phyloP scores from a whole-genome alignment of 345 rosid genomes.

The Pistacia integerrima region DNA sequence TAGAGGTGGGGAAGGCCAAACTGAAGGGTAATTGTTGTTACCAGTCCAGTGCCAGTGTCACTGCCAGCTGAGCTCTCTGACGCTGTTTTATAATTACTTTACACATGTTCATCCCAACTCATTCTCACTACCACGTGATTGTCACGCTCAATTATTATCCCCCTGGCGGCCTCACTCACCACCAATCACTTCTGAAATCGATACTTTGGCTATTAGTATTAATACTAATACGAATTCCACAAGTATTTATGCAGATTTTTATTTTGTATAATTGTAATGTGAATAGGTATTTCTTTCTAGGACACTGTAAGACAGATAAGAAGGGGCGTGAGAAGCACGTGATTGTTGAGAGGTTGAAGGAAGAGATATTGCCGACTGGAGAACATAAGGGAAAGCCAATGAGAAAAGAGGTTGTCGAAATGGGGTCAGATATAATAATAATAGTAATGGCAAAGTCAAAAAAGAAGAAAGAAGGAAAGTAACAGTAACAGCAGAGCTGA shows the following conservation, averaged over 20 bases:
- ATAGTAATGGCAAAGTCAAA: not conserved
- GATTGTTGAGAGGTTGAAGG: not conserved
- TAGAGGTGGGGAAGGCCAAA: not conserved
- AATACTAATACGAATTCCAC: no score
- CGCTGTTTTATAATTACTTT: not conserved
- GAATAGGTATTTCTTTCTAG: no score
- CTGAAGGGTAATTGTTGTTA: constrained; percentile 8
- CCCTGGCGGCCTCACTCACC: not conserved
- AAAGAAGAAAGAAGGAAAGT: not conserved
- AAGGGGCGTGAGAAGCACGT: not conserved
- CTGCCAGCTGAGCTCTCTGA: constrained; percentile 6
- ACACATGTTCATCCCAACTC: constrained; percentile 17
- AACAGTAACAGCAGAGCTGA: not conserved
- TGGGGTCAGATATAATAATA: not conserved
- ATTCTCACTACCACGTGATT: constrained; percentile 15
- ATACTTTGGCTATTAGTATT: no score
- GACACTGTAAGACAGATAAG: no score
- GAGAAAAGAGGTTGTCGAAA: not conserved
- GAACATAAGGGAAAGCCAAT: not conserved
- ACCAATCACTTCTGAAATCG: no score
- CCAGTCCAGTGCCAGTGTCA: not conserved
- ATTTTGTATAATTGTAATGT: no score
- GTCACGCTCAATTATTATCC: constrained; percentile 9
- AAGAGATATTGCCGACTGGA: not conserved
- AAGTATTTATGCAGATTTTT: no score